Conservation (phyloP, 2,329 filamentous ascomycete species). For the Cryphonectria carpinicola region DNA sequence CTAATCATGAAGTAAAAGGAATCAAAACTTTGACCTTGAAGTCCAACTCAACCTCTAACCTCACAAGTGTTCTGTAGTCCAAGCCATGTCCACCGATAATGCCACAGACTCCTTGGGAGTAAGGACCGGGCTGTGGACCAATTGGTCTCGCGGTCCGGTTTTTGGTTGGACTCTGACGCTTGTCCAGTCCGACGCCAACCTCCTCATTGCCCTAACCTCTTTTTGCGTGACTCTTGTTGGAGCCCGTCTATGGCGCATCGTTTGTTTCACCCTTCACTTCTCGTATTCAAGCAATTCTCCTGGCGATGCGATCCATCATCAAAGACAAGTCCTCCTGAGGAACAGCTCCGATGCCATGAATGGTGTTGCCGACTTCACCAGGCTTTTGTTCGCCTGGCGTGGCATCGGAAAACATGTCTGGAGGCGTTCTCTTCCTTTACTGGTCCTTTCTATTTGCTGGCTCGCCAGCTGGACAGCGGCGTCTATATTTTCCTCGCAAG, state of each 20-base stretch:
- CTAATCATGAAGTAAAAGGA: background rate
- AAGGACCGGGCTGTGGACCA: constrained; percentile 27
- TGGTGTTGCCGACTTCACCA: constrained; percentile 1
- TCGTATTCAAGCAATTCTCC: background rate
- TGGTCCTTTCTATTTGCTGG: constrained; percentile 7
- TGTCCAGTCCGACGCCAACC: constrained; percentile 21
- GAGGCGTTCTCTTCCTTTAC: background rate
- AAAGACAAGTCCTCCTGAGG: constrained; percentile 4
- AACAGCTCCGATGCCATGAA: background rate
- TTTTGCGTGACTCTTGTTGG: constrained; percentile 1
- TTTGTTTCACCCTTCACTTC: constrained; percentile 1
- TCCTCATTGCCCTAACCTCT: constrained; percentile 27
- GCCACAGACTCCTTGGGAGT: constrained; percentile 18
- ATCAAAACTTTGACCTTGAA: background rate
- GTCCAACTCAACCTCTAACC: background rate
- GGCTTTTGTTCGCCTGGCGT: background rate
- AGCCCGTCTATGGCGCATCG: background rate
- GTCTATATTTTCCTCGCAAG: constrained; percentile 3
- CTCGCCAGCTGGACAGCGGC: constrained; percentile 6
- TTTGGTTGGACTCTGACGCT: constrained; percentile 30
- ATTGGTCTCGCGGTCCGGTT: constrained; percentile 29
- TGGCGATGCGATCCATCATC: constrained; percentile 2
- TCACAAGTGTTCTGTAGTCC: background rate
- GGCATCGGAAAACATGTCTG: background rate
- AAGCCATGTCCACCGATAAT: background rate